A percentile compares a stretch with the other conserved stretches of the same genome.
Evolutionary conservation across 805 yeast genomes (phyloP).

Genomic region (Kodamaea hsintzibuensis): DNA sequence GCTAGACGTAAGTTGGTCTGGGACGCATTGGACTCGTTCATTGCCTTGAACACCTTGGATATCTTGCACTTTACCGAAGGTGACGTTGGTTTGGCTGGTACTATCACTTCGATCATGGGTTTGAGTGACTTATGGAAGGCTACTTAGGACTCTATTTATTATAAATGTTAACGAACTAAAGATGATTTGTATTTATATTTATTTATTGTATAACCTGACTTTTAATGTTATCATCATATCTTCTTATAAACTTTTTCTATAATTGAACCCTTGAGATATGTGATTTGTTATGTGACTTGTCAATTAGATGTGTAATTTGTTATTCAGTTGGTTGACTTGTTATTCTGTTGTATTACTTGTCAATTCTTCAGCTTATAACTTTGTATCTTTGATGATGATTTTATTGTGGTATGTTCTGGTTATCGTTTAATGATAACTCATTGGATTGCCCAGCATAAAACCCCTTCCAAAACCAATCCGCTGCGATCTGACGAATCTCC

Average conservation of each 20-base stretch:
- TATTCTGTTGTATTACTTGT: too few species aligned
- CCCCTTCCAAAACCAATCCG: conserved; percentile 38
- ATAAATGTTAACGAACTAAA: background rate
- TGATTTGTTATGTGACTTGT: too few species aligned
- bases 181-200: background rate
- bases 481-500: conserved; percentile 25
- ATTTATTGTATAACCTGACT: background rate
- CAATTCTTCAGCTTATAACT: too few species aligned
- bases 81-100: conserved; percentile 80
- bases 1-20: conserved; percentile 68
- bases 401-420: too few species aligned
- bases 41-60: conserved; percentile 70
- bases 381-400: too few species aligned
- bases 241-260: too few species aligned
- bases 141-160: conserved; percentile 21
- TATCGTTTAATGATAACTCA: background rate
- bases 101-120: conserved; percentile 77
- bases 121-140: conserved; percentile 68
- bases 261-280: background rate
- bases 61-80: conserved; percentile 71
- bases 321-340: too few species aligned
- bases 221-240: too few species aligned
- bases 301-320: too few species aligned
- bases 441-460: conserved; percentile 23
- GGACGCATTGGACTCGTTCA: conserved; percentile 73